Base-by-base conservation (phyloP, 2,329 filamentous ascomycete species). In the Coniochaeta hoffmannii region DNA sequence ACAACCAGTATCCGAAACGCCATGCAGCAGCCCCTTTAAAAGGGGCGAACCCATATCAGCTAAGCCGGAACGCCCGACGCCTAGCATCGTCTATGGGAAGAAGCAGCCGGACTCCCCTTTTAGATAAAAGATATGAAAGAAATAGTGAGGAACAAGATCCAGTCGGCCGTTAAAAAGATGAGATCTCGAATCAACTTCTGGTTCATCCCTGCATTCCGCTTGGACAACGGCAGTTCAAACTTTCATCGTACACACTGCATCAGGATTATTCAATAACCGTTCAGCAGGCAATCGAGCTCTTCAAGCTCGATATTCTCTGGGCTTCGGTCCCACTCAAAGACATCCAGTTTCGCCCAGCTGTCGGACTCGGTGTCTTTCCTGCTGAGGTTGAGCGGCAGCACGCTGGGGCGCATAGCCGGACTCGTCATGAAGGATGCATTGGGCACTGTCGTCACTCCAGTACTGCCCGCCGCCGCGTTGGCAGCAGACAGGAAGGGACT, bases 301-400 rank as follows among this genome's bases (percentile, higher is more conserved):
- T 96, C 90, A 51, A 97, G 82, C 69, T 95, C 91, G 63, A 97
- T 87, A 61, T 85, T 88, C 74, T 97, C 94, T 1, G 92, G 91
- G 67, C 86, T 90, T 67, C 80, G 80, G 65, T 88, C 87, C 73
- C 83, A 82, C 62, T 83, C 79, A 56, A 77, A 66, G 58, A 73
- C 66, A 55, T 77, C 76, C 14, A 77, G 58, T 60, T 75, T 75
- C 35, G 71, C 66, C 73, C 75, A 77, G 56, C 63, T 69, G 54
- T 76, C 75, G 12, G 68, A 63, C 57, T 77, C 73, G 35, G 57
- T 59, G 55, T 73, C 73, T 53, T 71, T 62, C 56, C 60, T 74
- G 59, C 68, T 72, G 1, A 76, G 62, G 58, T 72, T 75, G 56
- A 76, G 61, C 60, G 74, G 74, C 60, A 73, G 63, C 32, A 68